Evolutionary conservation across 257 asterid genomes (phyloP).

Genomic region (Pogostemon cablin): DNA sequence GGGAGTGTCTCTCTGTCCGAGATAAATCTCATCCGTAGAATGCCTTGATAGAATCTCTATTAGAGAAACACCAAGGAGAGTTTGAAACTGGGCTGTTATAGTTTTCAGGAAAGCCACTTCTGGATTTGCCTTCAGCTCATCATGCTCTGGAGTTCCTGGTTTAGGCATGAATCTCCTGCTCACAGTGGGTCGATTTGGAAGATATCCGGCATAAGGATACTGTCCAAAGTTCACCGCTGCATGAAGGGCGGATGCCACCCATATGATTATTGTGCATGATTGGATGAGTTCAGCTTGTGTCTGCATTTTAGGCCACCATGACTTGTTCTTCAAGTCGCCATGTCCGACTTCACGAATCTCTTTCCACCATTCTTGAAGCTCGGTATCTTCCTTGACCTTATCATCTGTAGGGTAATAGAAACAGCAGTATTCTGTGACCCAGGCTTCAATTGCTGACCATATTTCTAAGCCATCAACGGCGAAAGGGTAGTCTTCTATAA

Average conservation of each 20-base stretch:
- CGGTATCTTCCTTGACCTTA: constrained; percentile 46
- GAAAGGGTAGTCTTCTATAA: constrained; percentile 76
- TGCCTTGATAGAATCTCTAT: constrained; percentile 78
- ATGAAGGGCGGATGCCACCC: constrained; percentile 87
- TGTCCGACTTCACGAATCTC: constrained; percentile 75
- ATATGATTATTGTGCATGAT: constrained; percentile 64
- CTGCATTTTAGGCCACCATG: constrained; percentile 80
- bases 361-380: constrained; percentile 82
- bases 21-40: constrained; percentile 66
- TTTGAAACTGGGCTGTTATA: constrained; percentile 72
- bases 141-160: constrained; percentile 52
- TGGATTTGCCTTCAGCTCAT: constrained; percentile 56
- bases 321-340: constrained; percentile 62
- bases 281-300: constrained; percentile 51
- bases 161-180: constrained; percentile 78
- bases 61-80: constrained; percentile 64
- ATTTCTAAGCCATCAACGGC: constrained; percentile 83
- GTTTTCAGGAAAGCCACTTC: constrained; percentile 66
- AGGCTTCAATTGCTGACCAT: constrained; percentile 68
- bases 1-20: constrained; percentile 65
- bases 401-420: constrained; percentile 55
- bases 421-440: constrained; percentile 66
- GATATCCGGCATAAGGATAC: constrained; percentile 76
- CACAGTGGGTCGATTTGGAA: constrained; percentile 77
- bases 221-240: constrained; percentile 87